A percentile compares a stretch with the other conserved stretches of the same genome.
These are phyloP conservation scores for Datura wrightii DNA, from an alignment of 257 asterid genomes.

Conservation along the genomic window DNA sequence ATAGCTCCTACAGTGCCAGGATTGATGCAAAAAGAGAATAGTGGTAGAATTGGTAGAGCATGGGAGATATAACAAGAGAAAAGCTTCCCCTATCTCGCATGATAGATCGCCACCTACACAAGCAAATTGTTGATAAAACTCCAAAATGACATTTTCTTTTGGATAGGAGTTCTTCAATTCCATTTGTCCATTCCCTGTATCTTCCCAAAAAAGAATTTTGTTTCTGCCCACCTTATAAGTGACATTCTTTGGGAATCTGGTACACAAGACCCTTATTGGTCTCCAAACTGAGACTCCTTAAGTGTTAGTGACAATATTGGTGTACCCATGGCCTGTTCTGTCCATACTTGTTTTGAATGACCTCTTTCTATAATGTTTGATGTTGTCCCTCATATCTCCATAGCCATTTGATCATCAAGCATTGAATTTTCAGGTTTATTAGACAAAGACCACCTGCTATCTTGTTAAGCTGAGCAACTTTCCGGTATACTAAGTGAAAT, in stretches of 20 bases:
- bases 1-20: not conserved
- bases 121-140: too few relatives aligned
- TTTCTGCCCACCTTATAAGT: not conserved
- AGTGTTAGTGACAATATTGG: not conserved
- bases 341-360: not conserved
- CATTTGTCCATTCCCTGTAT: not conserved
- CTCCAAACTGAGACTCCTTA: not conserved
- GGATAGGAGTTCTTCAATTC: not conserved
- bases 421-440: not conserved
- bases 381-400: not conserved
- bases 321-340: not conserved
- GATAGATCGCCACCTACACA: too few relatives aligned
- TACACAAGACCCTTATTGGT: not conserved
- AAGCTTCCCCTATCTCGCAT: too few relatives aligned
- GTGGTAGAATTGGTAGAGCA: too few relatives aligned
- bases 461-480: not conserved
- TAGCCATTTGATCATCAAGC: not conserved
- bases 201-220: too few relatives aligned
- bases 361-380: not conserved
- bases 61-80: too few relatives aligned
- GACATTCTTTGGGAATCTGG: not conserved
- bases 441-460: not conserved
- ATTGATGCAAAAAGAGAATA: not conserved
- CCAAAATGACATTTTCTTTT: not conserved
- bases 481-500: not conserved